A percentile compares a stretch with the other conserved stretches of the same genome.
These are phyloP conservation scores for Leptomonas seymouri DNA, from an alignment of 208 protist genomes.

Conservation along the genomic window DNA sequence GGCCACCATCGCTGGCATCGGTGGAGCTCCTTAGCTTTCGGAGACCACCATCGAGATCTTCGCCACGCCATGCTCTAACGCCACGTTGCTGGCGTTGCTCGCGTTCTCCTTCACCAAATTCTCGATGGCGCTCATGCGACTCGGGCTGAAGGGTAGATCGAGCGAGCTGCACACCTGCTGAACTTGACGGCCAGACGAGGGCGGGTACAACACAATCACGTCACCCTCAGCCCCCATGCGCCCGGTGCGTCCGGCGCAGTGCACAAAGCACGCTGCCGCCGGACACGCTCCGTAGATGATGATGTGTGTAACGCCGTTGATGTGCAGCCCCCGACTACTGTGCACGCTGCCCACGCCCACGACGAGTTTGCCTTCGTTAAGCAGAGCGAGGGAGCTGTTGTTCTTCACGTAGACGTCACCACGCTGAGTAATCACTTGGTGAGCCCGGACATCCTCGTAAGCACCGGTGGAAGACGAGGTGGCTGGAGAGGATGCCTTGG, in stretches of 20 bases:
- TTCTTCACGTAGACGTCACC: constrained; percentile 80
- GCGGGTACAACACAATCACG: constrained; percentile 81
- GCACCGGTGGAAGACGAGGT: background rate
- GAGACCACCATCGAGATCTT: too few species aligned
- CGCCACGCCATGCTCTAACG: too few species aligned
- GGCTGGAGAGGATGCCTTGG: background rate
- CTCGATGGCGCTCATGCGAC: constrained; percentile 63
- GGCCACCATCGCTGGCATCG: too few species aligned
- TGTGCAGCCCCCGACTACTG: constrained; percentile 82
- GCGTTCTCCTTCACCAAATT: constrained; percentile 19
- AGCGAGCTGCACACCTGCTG: constrained; percentile 77
- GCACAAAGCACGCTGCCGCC: constrained; percentile 67
- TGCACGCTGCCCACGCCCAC: constrained; percentile 69
- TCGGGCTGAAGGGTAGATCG: constrained; percentile 71
- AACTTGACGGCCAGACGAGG: constrained; percentile 63
- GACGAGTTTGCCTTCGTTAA: constrained; percentile 65
- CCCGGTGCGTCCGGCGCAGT: constrained; percentile 88
- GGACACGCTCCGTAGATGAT: constrained; percentile 79
- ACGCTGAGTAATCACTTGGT: constrained; percentile 44
- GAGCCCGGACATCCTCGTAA: constrained; percentile 34
- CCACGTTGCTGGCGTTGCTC: background rate
- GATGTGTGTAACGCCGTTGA: constrained; percentile 83
- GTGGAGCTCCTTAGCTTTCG: too few species aligned
- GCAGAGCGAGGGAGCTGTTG: constrained; percentile 63
- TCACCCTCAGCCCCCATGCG: constrained; percentile 83